phyloP scores from a whole-genome alignment of 345 rosid species.

The Eucalyptus microcorys region DNA sequence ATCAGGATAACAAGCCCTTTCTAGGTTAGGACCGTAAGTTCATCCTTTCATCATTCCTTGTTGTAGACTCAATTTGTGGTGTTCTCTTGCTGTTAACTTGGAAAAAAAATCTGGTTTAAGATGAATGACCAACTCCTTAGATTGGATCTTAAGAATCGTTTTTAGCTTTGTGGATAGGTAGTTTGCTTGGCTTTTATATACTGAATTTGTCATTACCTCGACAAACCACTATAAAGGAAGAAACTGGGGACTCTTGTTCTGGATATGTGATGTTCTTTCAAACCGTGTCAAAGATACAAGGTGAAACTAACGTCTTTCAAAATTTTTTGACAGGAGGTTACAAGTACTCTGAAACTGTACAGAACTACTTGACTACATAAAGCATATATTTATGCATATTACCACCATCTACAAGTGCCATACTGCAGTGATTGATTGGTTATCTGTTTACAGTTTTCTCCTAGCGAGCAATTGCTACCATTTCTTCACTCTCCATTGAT shows the following conservation, averaged over 20 bases:
- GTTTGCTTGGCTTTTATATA: not conserved
- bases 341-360: not conserved
- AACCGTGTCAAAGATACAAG: not conserved
- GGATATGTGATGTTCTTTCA: not conserved
- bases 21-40: not conserved
- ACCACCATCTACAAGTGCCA: not conserved
- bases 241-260: not conserved
- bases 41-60: not conserved
- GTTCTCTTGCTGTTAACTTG: not conserved
- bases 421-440: not conserved
- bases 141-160: not conserved
- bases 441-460: not conserved
- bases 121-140: not conserved
- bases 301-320: not conserved
- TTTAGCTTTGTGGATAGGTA: not conserved
- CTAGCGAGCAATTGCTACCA: not conserved
- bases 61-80: not conserved
- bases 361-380: not conserved
- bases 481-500: not conserved
- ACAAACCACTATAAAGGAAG: not conserved
- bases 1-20: not conserved
- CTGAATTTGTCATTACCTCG: not conserved
- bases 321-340: not conserved
- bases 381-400: not conserved
- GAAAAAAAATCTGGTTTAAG: not conserved